These are phyloP conservation scores for Aurantiochytrium sp. DNA, from an alignment of 108 stramenopile species.

Conservation along the genomic window DNA sequence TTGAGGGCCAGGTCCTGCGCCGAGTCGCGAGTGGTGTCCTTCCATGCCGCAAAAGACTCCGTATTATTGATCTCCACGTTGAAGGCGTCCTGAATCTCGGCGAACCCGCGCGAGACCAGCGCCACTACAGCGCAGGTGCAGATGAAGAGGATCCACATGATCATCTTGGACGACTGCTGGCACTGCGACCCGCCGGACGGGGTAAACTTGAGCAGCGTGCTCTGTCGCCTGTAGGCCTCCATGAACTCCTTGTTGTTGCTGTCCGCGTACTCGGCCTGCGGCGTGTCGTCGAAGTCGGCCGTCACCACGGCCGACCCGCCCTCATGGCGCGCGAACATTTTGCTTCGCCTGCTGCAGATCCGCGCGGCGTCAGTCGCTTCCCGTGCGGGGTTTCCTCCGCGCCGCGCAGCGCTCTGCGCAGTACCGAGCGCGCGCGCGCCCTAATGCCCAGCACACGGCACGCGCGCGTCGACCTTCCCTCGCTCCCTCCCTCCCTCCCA, in stretches of 20 bases:
- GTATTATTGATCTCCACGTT: neutral
- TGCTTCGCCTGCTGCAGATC: neutral
- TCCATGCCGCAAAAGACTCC: neutral
- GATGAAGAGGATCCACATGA: slow-evolving; percentile 3
- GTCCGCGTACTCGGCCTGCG: neutral
- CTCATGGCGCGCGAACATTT: neutral
- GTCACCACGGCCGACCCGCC: neutral
- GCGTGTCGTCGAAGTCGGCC: neutral
- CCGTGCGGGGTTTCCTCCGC: no score
- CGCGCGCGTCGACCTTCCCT: no score
- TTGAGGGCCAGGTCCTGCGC: neutral
- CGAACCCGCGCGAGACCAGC: neutral
- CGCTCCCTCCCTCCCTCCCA: no score
- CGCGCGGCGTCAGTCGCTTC: no score
- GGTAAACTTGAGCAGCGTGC: neutral
- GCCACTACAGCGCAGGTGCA: neutral
- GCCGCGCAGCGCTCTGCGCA: no score
- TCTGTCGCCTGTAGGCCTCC: neutral
- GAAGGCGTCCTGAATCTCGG: neutral
- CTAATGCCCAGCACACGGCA: no score
- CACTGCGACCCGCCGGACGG: slow-evolving; percentile 5
- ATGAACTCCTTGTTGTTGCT: neutral
- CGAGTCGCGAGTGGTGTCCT: neutral
- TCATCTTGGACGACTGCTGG: neutral
- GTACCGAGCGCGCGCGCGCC: no score